Conservation (phyloP, 2,329 filamentous ascomycete genomes). For the Xylariaceae sp. region DNA sequence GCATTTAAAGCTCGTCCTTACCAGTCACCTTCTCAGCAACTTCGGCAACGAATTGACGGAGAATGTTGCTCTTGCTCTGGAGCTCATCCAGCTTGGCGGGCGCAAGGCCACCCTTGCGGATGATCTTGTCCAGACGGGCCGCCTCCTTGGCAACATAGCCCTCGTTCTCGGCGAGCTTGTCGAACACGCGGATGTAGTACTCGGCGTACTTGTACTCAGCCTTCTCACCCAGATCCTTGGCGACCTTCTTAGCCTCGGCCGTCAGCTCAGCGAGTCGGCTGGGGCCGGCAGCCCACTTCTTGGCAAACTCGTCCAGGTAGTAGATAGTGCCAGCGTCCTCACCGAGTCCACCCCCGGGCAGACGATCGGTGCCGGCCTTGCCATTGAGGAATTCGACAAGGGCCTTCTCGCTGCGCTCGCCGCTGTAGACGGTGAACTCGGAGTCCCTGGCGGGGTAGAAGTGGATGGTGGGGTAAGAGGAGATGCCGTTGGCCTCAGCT, state of each 20-base stretch:
- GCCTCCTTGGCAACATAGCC: conserved; percentile 84
- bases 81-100: conserved; percentile 87
- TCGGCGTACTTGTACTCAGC: conserved; percentile 73
- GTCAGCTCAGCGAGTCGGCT: conserved; percentile 59
- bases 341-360: conserved; percentile 75
- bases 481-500: conserved; percentile 71
- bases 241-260: conserved; percentile 68
- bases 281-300: conserved; percentile 63
- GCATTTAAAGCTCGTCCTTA: conserved; percentile 67
- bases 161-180: conserved; percentile 75
- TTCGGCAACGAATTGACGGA: conserved; percentile 69
- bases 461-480: conserved; percentile 94
- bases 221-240: conserved; percentile 58
- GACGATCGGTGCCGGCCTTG: conserved; percentile 82
- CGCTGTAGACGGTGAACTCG: conserved; percentile 66
- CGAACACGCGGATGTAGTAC: conserved; percentile 90
- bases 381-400: conserved; percentile 81
- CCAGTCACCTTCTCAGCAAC: conserved; percentile 48
- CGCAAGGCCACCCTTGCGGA: conserved; percentile 82
- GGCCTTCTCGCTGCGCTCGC: conserved; percentile 71
- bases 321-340: conserved; percentile 77
- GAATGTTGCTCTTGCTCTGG: conserved; percentile 79
- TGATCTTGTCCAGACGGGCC: conserved; percentile 70
- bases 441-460: conserved; percentile 87
- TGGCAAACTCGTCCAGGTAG: conserved; percentile 69